Evolutionary conservation across 192 early-diverging fungal species (phyloP).

Genomic region (Chytriomyces confervae): DNA sequence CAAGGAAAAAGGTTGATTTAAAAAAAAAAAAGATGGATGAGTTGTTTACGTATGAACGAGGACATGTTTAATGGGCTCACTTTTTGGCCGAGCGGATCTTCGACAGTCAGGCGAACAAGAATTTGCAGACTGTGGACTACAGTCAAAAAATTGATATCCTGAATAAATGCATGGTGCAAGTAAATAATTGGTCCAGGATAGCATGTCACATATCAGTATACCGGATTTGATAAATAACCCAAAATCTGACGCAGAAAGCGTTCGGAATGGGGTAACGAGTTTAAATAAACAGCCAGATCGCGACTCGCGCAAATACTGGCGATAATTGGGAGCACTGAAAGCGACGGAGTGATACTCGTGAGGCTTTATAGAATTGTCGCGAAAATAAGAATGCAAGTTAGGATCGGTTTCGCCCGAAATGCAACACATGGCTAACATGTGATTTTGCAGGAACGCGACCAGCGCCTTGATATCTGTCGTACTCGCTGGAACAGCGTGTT

Average conservation of each 20-base stretch:
- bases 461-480: constrained; percentile 7
- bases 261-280: constrained; percentile 19
- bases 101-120: constrained; percentile 27
- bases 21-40: neutral
- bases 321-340: constrained; percentile 19
- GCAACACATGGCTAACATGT: neutral
- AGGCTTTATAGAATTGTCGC: neutral
- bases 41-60: neutral
- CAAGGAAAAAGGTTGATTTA: neutral
- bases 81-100: constrained; percentile 17
- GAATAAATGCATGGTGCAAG: neutral
- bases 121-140: constrained; percentile 28
- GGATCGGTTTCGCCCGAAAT: neutral
- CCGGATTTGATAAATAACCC: constrained; percentile 19
- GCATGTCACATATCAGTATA: neutral
- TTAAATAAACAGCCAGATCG: constrained; percentile 5
- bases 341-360: constrained; percentile 6
- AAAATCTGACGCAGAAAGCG: constrained; percentile 26
- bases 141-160: constrained; percentile 32
- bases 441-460: constrained; percentile 11
- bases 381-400: neutral
- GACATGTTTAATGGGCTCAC: neutral
- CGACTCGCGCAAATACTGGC: constrained; percentile 12
- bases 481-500: neutral
- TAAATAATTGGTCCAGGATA: neutral